Evolutionary conservation across 805 yeast genomes (phyloP), one percentile per base, ranked within the genome.

Genomic region (Novakomyces olei): DNA sequence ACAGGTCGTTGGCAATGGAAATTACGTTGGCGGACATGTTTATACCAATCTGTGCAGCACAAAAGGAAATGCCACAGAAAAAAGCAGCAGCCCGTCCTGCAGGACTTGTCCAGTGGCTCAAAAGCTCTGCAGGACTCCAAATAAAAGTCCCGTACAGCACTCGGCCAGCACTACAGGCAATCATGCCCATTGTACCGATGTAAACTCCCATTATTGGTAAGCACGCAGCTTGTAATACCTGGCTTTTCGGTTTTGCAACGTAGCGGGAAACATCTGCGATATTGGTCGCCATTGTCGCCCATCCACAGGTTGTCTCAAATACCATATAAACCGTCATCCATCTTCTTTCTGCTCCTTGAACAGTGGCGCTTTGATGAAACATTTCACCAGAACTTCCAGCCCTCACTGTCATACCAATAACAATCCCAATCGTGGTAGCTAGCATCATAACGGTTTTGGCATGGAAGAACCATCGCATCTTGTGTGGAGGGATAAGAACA

Each of bases 391-490:
- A n/a, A n/a, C n/a, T n/a, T n/a, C n/a, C n/a, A n/a, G n/a, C n/a
- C n/a, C n/a, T n/a, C n/a, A n/a, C n/a, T 22, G 23, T 20, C 26
- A 77, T 30, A 20, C 35, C 35, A 10, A 36, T 30, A 41, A 81
- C 57, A 47, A 81, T 78, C 0, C 71, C 78, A 40, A 83, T 58
- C 26, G 91, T 92, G 1, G 91, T 92, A 37, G 73, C 57, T 3
- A 93, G 92, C 33, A 77, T 75, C 28, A 74, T 52, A 41, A 67
- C 61, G 1, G 92, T 77, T 50, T 81, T 81, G 35, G 71, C 66
- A 0, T 92, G 74, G 58, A 80, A 81, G 42, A 81, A 60, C 53
- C 79, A 85, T 47, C 91, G 68, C 36, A 81, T 67, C 35, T 66
- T 63, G 45, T 81, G 92, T 10, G 92, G 92, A 34, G 72, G 73